phyloP scores from a whole-genome alignment of 2,329 filamentous ascomycete genomes.

The Clonostachys byssicola region DNA sequence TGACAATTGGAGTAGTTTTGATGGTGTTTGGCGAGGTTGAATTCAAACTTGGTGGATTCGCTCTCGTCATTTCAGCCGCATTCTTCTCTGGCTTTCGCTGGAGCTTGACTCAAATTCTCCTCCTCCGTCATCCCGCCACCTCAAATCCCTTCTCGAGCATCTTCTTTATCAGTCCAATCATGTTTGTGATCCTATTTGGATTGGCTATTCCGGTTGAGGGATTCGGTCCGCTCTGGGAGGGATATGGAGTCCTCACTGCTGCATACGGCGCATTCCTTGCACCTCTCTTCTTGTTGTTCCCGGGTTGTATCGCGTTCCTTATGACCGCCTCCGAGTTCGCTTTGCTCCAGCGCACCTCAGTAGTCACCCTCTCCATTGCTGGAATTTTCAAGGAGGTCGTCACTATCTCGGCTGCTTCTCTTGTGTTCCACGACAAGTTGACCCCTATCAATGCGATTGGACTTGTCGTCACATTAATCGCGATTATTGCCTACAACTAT shows the following conservation, averaged over 20 bases:
- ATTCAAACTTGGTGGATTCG: constrained; percentile 82
- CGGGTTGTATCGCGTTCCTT: constrained; percentile 84
- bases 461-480: constrained; percentile 79
- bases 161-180: constrained; percentile 94
- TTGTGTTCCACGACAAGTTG: constrained; percentile 85
- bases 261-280: constrained; percentile 65
- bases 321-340: constrained; percentile 98
- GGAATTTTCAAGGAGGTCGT: constrained; percentile 99
- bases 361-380: constrained; percentile 93
- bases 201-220: constrained; percentile 88
- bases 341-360: constrained; percentile 87
- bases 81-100: constrained; percentile 97
- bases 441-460: constrained; percentile 86
- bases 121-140: constrained; percentile 89
- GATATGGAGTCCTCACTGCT: constrained; percentile 58
- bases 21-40: constrained; percentile 96
- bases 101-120: constrained; percentile 95
- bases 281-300: constrained; percentile 77
- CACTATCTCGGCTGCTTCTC: constrained; percentile 82
- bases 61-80: constrained; percentile 87
- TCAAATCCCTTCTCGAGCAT: constrained; percentile 96
- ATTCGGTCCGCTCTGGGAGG: constrained; percentile 60
- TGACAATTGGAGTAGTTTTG: constrained; percentile 92
- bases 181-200: constrained; percentile 79
- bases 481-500: constrained; percentile 89